These are phyloP conservation scores for Podila minutissima DNA, from an alignment of 192 early-diverging fungal species.

Conservation along the genomic window DNA sequence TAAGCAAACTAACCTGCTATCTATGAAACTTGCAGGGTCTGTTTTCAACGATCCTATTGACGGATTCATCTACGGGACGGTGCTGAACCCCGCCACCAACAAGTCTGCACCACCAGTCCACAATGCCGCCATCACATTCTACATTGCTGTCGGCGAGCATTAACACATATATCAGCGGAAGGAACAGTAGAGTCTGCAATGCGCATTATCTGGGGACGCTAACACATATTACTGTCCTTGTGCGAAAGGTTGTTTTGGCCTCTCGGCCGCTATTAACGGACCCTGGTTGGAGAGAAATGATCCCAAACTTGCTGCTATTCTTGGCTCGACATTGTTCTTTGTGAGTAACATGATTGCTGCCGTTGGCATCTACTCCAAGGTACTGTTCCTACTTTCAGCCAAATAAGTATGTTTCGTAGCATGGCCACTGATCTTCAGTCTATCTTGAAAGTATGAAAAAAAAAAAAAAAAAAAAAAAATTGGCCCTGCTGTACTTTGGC, in stretches of 20 bases:
- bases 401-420: no score
- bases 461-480: constrained; percentile 34
- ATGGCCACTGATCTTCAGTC: no score
- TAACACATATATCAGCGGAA: no score
- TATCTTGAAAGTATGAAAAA: no score
- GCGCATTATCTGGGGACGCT: neutral
- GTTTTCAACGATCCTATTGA: constrained; percentile 72
- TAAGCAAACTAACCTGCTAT: neutral
- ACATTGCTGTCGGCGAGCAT: constrained; percentile 62
- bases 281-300: constrained; percentile 70
- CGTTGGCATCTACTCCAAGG: constrained; percentile 56
- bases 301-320: constrained; percentile 58
- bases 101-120: constrained; percentile 51
- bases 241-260: constrained; percentile 55
- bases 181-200: neutral
- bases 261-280: constrained; percentile 66
- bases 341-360: constrained; percentile 67
- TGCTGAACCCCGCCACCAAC: constrained; percentile 14
- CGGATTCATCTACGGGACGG: constrained; percentile 40
- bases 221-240: neutral
- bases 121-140: constrained; percentile 68
- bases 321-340: constrained; percentile 62
- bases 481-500: constrained; percentile 71
- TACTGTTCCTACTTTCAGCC: no score
- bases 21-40: constrained; percentile 56